A percentile compares a stretch with the other conserved stretches of the same genome.
Evolutionary conservation across 2,329 filamentous ascomycete species (phyloP).

Genomic region (Cadophora gregata): DNA sequence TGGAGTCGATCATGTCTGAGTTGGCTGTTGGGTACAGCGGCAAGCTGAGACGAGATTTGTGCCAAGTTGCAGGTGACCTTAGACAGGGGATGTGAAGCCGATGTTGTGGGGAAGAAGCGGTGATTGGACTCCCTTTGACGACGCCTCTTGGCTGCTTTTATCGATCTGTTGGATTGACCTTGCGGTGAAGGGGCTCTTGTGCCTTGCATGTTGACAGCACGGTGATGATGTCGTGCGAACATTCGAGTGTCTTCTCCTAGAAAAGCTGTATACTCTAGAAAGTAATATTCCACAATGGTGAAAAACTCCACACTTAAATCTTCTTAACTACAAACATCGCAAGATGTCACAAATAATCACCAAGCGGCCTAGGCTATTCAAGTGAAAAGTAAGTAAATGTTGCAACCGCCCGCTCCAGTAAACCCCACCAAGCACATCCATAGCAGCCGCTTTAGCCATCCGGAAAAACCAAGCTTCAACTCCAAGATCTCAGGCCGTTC

Average conservation of each 20-base stretch:
- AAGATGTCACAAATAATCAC: neutral
- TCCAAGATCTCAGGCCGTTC: neutral
- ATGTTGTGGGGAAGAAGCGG: slow-evolving; percentile 10
- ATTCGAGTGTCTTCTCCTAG: too few species aligned
- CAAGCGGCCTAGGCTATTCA: neutral
- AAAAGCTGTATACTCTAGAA: too few species aligned
- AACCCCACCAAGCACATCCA: neutral
- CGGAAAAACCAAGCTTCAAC: neutral
- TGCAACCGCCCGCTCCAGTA: neutral
- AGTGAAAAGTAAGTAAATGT: neutral
- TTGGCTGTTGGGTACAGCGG: slow-evolving; percentile 5
- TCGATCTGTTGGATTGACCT: neutral
- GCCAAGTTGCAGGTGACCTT: slow-evolving; percentile 3
- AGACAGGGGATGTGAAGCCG: slow-evolving; percentile 14
- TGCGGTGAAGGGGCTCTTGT: neutral
- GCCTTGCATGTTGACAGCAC: neutral
- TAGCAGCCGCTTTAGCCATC: neutral
- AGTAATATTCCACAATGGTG: too few species aligned
- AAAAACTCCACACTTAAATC: too few species aligned
- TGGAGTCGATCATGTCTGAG: slow-evolving; percentile 2
- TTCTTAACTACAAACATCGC: neutral
- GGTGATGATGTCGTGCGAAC: neutral
- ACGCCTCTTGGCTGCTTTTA: slow-evolving; percentile 1
- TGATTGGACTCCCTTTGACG: slow-evolving; percentile 5
- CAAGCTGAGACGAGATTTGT: slow-evolving; percentile 11